phyloP scores from a whole-genome alignment of 805 yeast genomes.

The Candida ascalaphidarum region DNA sequence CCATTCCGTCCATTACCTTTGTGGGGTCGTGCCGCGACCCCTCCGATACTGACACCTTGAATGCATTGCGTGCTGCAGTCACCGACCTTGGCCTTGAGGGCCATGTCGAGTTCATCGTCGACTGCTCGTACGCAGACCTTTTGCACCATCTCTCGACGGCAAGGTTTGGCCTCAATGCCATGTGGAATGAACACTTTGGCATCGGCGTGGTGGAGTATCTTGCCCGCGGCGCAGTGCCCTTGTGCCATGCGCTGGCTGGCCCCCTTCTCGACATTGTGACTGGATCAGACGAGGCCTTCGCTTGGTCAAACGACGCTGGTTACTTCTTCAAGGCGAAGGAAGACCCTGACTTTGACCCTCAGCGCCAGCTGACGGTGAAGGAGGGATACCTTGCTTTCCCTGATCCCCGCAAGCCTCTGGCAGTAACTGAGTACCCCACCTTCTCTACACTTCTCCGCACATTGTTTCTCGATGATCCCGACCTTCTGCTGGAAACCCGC shows the following conservation, averaged over 20 bases:
- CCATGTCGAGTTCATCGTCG: slow-evolving; percentile 52
- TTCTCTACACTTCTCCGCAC: slow-evolving; percentile 42
- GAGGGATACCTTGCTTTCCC: neutral
- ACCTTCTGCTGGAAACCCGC: slow-evolving; percentile 17
- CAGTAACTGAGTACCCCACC: slow-evolving; percentile 25
- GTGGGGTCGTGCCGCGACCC: slow-evolving; percentile 79
- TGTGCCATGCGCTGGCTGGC: slow-evolving; percentile 94
- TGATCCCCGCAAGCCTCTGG: slow-evolving; percentile 2
- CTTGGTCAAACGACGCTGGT: slow-evolving; percentile 50
- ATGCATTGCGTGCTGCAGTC: slow-evolving; percentile 33
- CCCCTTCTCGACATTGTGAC: slow-evolving; percentile 82
- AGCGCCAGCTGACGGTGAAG: too few relatives aligned
- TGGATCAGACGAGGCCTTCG: slow-evolving; percentile 2
- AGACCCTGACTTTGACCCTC: slow-evolving; percentile 67
- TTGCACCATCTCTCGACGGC: slow-evolving; percentile 44
- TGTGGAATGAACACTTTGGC: slow-evolving; percentile 99
- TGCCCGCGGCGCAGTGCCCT: slow-evolving; percentile 78
- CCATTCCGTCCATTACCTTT: slow-evolving; percentile 53
- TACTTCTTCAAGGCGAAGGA: slow-evolving; percentile 62
- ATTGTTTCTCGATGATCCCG: slow-evolving; percentile 29
- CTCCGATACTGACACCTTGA: slow-evolving; percentile 55
- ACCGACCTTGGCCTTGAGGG: slow-evolving; percentile 18
- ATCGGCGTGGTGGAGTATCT: slow-evolving; percentile 92
- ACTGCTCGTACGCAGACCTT: slow-evolving; percentile 64
- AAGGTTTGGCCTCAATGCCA: slow-evolving; percentile 80